phyloP scores from a whole-genome alignment of 2,329 filamentous ascomycete genomes.

The Hyphodiscus sp. region DNA sequence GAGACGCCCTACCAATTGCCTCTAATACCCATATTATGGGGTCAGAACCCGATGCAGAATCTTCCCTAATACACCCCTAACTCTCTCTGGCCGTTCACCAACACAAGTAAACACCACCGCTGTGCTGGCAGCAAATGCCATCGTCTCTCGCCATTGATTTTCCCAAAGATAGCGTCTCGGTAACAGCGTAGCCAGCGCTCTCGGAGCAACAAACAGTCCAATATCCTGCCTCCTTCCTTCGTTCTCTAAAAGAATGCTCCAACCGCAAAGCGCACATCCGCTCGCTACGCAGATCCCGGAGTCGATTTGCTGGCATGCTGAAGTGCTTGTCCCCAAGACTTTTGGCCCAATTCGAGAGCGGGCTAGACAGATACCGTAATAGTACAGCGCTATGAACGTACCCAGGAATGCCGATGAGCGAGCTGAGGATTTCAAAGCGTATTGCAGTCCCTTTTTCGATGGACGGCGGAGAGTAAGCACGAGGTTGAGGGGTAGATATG shows the following conservation, averaged over 20 bases:
- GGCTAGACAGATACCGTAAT: constrained; percentile 76
- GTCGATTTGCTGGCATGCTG: constrained; percentile 47
- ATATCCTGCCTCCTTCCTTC: constrained; percentile 63
- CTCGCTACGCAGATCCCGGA: constrained; percentile 61
- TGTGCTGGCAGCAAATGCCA: constrained; percentile 60
- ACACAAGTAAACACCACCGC: constrained; percentile 65
- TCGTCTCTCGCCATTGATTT: constrained; percentile 60
- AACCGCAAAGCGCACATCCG: constrained; percentile 72
- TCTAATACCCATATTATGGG: not conserved
- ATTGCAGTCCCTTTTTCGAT: constrained; percentile 35
- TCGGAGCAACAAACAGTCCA: constrained; percentile 72
- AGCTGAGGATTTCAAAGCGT: constrained; percentile 51
- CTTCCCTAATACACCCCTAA: constrained; percentile 62
- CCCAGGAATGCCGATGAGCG: constrained; percentile 74
- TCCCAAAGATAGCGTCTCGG: constrained; percentile 59
- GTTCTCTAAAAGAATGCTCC: constrained; percentile 72
- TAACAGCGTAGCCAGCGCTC: constrained; percentile 67
- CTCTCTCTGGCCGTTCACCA: constrained; percentile 53
- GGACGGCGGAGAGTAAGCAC: constrained; percentile 51
- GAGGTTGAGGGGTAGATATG: constrained; percentile 70
- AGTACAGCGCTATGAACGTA: constrained; percentile 71
- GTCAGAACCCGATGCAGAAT: constrained; percentile 37
- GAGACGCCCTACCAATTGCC: no score
- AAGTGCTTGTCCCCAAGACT: constrained; percentile 49
- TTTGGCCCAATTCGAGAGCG: constrained; percentile 68